Base-by-base conservation (phyloP, 1,284 basidiomycete genomes). In the Gomphus sp. region DNA sequence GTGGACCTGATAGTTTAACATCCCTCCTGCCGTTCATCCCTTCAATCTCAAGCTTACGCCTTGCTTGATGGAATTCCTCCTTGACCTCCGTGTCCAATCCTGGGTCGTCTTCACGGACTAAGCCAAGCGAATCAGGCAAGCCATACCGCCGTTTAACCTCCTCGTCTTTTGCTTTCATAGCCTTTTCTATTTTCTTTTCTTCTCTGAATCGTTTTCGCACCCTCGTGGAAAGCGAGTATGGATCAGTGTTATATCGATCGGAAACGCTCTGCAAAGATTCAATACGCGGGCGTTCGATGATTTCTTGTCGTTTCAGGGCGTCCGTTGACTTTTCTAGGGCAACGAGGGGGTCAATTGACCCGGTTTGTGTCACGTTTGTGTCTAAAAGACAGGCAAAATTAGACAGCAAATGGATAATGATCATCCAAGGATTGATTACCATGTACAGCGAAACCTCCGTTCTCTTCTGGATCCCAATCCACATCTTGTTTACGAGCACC, bases 381-480 rank as follows among this genome's bases (percentile, higher is more conserved):
- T 48, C 55, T 36, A 22, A 55, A 22, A 56, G 31, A 12, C 36
- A 16, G 28, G 28, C 58, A 48, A 62, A 44, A 31, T 37, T 53
- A 54, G 57, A 56, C 34, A 56, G 44, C 56, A 47, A 22, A 44
- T 33, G 22, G 12, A 14, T 25, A 10, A 49, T 34, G 16, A 31
- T 14, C 56, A 25, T 55, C n/a, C 12, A 44, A 14, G 3, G 28
- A 5, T 22, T 18, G 63, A 80, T 62, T 67, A 88, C 93, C 91
- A 67, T 91, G 87, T 36, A 94, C 77, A n/a, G 91, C 91, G 65
- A 84, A 91, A 0, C 93, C 93, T 4, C 96, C 96, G 61, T 97
- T 89, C 71, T 97, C 93, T 66, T 87, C 93, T 0, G 95, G 93
- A 70, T 98, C 81, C 97, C 96, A 98, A 37, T 97, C 93, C 66